Evolutionary conservation across 2,329 filamentous ascomycete genomes (phyloP).

Genomic region (Hymenoscyphus linearis): DNA sequence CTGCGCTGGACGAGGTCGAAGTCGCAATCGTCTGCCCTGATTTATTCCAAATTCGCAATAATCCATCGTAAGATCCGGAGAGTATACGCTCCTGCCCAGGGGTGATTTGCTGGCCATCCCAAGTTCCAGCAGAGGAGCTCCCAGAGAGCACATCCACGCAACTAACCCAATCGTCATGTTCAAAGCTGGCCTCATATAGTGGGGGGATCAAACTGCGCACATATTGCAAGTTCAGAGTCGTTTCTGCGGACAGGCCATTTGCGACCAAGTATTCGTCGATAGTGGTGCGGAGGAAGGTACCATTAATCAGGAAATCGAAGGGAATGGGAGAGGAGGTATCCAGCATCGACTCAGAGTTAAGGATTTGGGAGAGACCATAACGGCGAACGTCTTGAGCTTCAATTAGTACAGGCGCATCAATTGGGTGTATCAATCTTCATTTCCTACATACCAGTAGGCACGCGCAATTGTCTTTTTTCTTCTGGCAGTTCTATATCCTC

Average conservation of each 20-base stretch:
- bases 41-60: constrained; percentile 83
- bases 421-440: not conserved
- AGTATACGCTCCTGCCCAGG: constrained; percentile 66
- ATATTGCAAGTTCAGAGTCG: constrained; percentile 84
- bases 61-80: constrained; percentile 90
- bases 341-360: constrained; percentile 69
- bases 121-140: constrained; percentile 55
- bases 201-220: constrained; percentile 88
- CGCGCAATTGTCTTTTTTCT: constrained; percentile 55
- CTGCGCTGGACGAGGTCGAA: constrained; percentile 58
- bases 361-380: constrained; percentile 64
- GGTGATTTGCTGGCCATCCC: constrained; percentile 45
- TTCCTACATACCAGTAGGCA: constrained; percentile 48
- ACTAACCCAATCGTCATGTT: constrained; percentile 97
- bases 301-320: constrained; percentile 94
- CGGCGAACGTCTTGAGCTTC: constrained; percentile 54
- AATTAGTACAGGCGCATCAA: constrained; percentile 4
- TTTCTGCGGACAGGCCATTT: constrained; percentile 85
- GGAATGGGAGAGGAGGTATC: constrained; percentile 61
- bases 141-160: constrained; percentile 74
- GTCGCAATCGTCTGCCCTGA: constrained; percentile 81
- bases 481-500: constrained; percentile 58
- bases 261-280: constrained; percentile 84
- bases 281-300: constrained; percentile 81
- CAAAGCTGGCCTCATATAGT: constrained; percentile 82